A percentile compares a stretch with the other conserved stretches of the same genome.
phyloP scores from a whole-genome alignment of 176 grass and related monocot species.

The Puccinellia tenuiflora region DNA sequence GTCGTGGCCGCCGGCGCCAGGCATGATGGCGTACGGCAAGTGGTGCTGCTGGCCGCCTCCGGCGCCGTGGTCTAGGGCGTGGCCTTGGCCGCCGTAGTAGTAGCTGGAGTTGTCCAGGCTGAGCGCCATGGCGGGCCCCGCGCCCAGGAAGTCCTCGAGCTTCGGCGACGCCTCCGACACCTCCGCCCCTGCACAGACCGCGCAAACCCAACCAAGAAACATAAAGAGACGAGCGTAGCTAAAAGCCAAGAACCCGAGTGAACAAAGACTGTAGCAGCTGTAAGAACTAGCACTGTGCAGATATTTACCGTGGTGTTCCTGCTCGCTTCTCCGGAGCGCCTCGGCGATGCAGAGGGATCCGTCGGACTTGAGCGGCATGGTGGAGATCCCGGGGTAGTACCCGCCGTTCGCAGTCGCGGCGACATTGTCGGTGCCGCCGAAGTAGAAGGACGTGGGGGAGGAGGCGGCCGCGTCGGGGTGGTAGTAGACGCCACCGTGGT shows the following conservation, averaged over 20 bases:
- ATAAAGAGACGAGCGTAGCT: neutral
- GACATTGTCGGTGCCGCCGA: neutral
- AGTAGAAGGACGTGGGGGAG: constrained; percentile 34
- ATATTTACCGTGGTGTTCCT: constrained; percentile 48
- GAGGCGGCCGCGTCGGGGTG: constrained; percentile 23
- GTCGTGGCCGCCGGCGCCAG: constrained; percentile 30
- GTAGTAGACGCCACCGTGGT: constrained; percentile 37
- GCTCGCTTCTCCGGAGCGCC: constrained; percentile 50
- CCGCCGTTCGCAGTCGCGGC: neutral
- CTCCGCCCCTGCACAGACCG: constrained; percentile 45
- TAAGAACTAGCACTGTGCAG: constrained; percentile 18
- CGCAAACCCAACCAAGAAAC: constrained; percentile 18
- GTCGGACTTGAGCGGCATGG: constrained; percentile 82
- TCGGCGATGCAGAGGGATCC: constrained; percentile 87
- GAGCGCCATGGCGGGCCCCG: constrained; percentile 67
- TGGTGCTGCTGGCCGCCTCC: constrained; percentile 24
- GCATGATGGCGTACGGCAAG: constrained; percentile 47
- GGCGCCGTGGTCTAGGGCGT: constrained; percentile 9
- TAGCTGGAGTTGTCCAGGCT: constrained; percentile 63
- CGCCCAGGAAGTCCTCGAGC: constrained; percentile 94
- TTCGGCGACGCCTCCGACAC: constrained; percentile 70
- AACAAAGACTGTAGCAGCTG: constrained; percentile 36
- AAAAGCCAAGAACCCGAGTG: constrained; percentile 4
- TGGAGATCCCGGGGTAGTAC: constrained; percentile 66
- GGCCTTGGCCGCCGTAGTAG: constrained; percentile 47